These are phyloP conservation scores for Pichia californica DNA, from an alignment of 805 yeast species.

Conservation along the genomic window DNA sequence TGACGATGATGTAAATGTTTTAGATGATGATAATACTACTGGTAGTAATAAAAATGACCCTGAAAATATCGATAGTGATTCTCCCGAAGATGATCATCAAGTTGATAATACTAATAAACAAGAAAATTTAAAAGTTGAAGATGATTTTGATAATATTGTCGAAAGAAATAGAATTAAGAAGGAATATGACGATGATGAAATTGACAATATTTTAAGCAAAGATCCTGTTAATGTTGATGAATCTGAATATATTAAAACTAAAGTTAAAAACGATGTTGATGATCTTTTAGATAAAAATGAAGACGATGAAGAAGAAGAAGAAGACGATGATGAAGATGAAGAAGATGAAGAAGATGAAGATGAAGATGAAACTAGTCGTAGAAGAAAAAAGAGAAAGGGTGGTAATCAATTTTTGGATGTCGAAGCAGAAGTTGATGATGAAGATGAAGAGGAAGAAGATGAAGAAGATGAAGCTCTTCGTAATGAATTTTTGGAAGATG, in stretches of 20 bases:
- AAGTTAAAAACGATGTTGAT: conserved; percentile 2
- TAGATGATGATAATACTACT: neutral
- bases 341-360: conserved; percentile 50
- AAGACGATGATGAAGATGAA: conserved; percentile 32
- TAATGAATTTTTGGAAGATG: conserved; percentile 77
- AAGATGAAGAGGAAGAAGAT: conserved; percentile 88
- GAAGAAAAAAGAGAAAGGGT: conserved; percentile 42
- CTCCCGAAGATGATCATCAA: no score
- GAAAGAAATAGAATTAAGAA: no score
- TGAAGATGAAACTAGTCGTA: conserved; percentile 50
- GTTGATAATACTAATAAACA: no score
- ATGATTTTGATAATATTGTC: no score
- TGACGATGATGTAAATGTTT: neutral
- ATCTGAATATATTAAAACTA: no score
- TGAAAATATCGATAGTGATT: no score
- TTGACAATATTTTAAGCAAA: no score
- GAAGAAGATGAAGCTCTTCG: conserved; percentile 87
- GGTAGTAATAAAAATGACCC: no score
- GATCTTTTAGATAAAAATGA: conserved; percentile 11
- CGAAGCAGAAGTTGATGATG: conserved; percentile 98
- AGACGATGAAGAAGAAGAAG: conserved; percentile 24
- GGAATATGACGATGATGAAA: conserved; percentile 3
- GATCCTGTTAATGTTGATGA: no score
- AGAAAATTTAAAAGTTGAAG: neutral
- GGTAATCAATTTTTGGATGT: conserved; percentile 93